Conservation (phyloP, 2,329 filamentous ascomycete species). For the Sclerotinia trifoliorum region DNA sequence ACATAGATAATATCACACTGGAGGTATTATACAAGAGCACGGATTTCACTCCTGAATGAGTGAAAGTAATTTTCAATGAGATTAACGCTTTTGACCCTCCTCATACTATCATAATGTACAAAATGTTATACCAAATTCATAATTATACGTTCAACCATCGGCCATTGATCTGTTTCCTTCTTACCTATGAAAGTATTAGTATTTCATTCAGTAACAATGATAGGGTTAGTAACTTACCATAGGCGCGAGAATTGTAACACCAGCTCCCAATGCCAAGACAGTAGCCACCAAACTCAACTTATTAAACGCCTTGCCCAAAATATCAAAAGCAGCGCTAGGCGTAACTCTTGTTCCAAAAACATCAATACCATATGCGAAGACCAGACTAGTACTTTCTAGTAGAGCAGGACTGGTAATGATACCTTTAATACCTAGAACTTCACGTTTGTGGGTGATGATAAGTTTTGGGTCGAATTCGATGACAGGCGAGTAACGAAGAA, state of each 20-base stretch:
- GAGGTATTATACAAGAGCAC: neutral
- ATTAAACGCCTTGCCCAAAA: conserved; percentile 90
- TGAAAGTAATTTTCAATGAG: neutral
- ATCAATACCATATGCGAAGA: conserved; percentile 86
- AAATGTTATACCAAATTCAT: conserved; percentile 24
- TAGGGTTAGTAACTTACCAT: conserved; percentile 63
- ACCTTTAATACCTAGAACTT: conserved; percentile 71
- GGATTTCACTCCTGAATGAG: neutral
- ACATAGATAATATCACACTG: neutral
- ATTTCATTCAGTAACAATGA: neutral
- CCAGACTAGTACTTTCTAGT: conserved; percentile 86
- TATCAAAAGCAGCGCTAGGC: conserved; percentile 89
- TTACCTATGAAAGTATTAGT: conserved; percentile 48
- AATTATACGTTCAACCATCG: conserved; percentile 50
- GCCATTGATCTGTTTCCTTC: conserved; percentile 66
- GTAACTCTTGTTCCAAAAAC: conserved; percentile 82
- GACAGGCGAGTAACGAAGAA: conserved; percentile 71
- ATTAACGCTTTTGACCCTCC: neutral
- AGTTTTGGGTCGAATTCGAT: conserved; percentile 83
- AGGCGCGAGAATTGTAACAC: conserved; percentile 76
- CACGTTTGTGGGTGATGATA: conserved; percentile 76
- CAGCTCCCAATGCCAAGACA: conserved; percentile 73
- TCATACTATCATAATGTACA: conserved; percentile 19
- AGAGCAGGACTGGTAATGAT: conserved; percentile 75
- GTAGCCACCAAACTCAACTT: conserved; percentile 83